A percentile compares a stretch with the other conserved stretches of the same genome.
Evolutionary conservation across 1,139 yeast species (phyloP).

Genomic region (Eremothecium gossypii): DNA sequence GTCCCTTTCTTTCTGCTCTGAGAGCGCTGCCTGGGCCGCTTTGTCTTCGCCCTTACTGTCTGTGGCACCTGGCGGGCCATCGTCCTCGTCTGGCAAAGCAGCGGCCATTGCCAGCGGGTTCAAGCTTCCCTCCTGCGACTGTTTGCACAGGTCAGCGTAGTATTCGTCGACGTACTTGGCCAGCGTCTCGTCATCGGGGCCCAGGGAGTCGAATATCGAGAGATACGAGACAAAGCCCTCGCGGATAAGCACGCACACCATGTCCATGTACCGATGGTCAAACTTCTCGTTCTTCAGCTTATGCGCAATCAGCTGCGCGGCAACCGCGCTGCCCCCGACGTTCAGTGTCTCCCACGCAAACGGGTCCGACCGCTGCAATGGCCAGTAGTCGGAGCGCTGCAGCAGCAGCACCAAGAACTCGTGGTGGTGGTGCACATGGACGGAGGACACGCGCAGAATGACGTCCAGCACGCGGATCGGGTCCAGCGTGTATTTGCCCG

Average conservation of each 20-base stretch:
- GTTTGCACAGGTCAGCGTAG: conserved; percentile 47
- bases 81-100: conserved; percentile 61
- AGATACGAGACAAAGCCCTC: conserved; percentile 62
- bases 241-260: conserved; percentile 52
- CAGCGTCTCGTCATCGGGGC: conserved; percentile 35
- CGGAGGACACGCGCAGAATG: conserved; percentile 43
- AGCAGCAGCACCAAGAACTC: conserved; percentile 43
- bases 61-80: conserved; percentile 13
- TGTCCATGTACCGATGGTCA: conserved; percentile 40
- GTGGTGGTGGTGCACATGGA: conserved; percentile 38
- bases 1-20: conserved; percentile 6
- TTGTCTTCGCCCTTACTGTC: conserved; percentile 15
- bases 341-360: conserved; percentile 28
- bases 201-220: conserved; percentile 47
- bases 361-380: conserved; percentile 33
- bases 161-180: conserved; percentile 37
- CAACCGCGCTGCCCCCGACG: conserved; percentile 50
- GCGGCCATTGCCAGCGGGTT: conserved; percentile 85
- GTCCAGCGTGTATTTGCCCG: conserved; percentile 74
- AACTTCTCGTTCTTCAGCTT: conserved; percentile 32
- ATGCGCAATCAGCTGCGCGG: conserved; percentile 52
- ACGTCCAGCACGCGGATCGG: conserved; percentile 63
- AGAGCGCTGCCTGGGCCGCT: not conserved
- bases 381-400: conserved; percentile 59
- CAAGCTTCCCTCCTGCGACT: conserved; percentile 56